Base-by-base conservation (phyloP, 768 basidiomycete genomes). In the Lactarius evosmus region DNA sequence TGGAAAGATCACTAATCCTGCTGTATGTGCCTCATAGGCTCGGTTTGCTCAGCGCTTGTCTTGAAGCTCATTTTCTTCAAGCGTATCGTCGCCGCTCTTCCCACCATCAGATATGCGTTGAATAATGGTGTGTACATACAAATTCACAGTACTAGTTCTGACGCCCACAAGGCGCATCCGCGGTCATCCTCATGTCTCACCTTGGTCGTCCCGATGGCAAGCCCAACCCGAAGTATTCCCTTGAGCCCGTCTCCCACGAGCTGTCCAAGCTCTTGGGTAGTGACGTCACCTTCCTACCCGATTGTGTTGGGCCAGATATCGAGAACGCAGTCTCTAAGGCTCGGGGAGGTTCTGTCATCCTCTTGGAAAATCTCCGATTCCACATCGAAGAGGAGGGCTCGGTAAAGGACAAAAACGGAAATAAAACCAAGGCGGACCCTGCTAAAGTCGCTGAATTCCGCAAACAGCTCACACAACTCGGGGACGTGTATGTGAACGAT, bases 361-460 rank as follows among this genome's bases (percentile, higher is more conserved):
- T 99, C 62, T 86, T 99, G 72, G 96, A 99, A 79, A 99, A 99
- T 78, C 81, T 99, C 58, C 91, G 96, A 65, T 99, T 97, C 86
- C 93, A 98, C 77, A 94, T 93, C 69, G 96, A 96, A 72, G 96
- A 99, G 78, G 96, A 99, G 77, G 96, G 96, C 25, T 91, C 89
- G 52, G 83, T 83, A 70, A 96, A 96, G 79, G 94, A 95, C 76
- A 88, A 91, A 75, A 93, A 96, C 58, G 94, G 95, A 54, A 85
- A 87, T 72, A 99, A 99, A 82, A 89, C 83, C 70, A 98, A 98
- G 79, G 96, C 97, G 49, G 91, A 95, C 74, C 80, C 89, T 25
- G 83, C 84, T 56, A 82, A 84, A 65, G 91, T 98, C 65, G 76
- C 87, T 60, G 78, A 85, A 70, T 99, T 99, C 84, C 83, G 93